Base-by-base conservation (phyloP, 2,329 filamentous ascomycete genomes). In the Curvularia spicifera region DNA sequence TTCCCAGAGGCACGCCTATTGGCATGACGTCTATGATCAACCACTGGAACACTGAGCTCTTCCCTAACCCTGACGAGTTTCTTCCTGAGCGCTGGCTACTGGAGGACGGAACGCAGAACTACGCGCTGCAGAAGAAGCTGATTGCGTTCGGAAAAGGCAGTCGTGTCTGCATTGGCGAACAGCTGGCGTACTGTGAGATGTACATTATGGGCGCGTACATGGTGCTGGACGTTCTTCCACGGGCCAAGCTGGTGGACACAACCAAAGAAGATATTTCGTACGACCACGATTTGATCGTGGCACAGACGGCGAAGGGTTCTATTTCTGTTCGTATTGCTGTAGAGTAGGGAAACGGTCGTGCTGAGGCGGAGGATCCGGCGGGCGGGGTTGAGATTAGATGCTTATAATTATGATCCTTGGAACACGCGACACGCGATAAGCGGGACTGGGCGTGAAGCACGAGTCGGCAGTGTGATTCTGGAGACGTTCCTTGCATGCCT, bases 51-150 rank as follows among this genome's bases (percentile, higher is more conserved):
- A 65, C 65, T 31, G 57, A 63, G 8, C 69, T 79, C 18, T 76
- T 76, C 28, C 68, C 72, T 0, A 49, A 68, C 24, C 66, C 74
- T 0, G 57, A 68, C 18, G 62, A 67, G 1, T 76, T 76, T 50
- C 43, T 59, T 5, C 74, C 74, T 3, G 70, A 76, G 52, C 65
- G 76, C 10, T 78, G 75, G 76, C 60, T 78, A 1, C 50, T 64
- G 20, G 52, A 50, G 9, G 56, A 68, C 28, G 64, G 60, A 8
- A 56, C 62, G 37, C 64, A 60, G 20, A 64, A 68, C 51, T 67
- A 66, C 20, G 53, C 60, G 31, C 42, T 70, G 15, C 59, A 64
- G 50, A 69, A 68, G 53, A 69, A 68, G 37, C 58, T 71, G 33
- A 67, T 71, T 47, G 60, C 67, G 20, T 71, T 71, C 48, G 65